These are phyloP conservation scores for Sugiyamaella castrensis DNA, from an alignment of 1,139 yeast genomes.

Conservation along the genomic window DNA sequence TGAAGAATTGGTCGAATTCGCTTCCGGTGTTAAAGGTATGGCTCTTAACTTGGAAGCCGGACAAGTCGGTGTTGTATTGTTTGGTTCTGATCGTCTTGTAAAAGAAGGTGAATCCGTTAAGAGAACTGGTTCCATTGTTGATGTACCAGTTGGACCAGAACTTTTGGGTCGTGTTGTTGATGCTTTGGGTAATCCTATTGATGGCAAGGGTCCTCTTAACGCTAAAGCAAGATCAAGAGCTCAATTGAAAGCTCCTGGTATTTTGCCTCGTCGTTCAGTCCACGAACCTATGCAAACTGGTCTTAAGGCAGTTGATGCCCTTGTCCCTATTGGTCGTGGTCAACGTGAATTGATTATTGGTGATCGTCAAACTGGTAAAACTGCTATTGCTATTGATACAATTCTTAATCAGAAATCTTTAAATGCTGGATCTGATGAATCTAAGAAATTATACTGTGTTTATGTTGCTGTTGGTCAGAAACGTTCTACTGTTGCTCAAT, in stretches of 20 bases:
- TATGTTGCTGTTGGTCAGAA: constrained; percentile 99
- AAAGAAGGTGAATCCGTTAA: constrained; percentile 99
- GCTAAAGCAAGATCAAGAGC: constrained; percentile 87
- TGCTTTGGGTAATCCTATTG: constrained; percentile 99
- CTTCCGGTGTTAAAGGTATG: constrained; percentile 99
- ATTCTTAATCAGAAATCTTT: constrained; percentile 99
- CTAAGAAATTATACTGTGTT: constrained; percentile 98
- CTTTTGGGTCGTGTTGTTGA: constrained; percentile 99
- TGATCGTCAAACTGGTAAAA: constrained; percentile 99
- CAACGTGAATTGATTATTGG: constrained; percentile 99
- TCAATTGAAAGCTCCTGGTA: constrained; percentile 99
- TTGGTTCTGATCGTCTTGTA: constrained; percentile 98
- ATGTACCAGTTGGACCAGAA: constrained; percentile 98
- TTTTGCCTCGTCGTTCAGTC: constrained; percentile 98
- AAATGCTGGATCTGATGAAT: constrained; percentile 92
- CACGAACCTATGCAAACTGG: constrained; percentile 99
- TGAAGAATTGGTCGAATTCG: constrained; percentile 98
- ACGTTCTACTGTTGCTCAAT: constrained; percentile 99
- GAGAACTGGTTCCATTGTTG: constrained; percentile 99
- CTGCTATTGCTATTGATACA: constrained; percentile 98
- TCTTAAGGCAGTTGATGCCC: constrained; percentile 97
- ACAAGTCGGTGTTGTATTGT: constrained; percentile 99
- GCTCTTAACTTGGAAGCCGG: constrained; percentile 99
- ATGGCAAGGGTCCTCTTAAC: constrained; percentile 98
- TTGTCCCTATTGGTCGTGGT: constrained; percentile 99